Conservation (phyloP, 2,329 filamentous ascomycete species). For the Pestalotiopsis sp. region DNA sequence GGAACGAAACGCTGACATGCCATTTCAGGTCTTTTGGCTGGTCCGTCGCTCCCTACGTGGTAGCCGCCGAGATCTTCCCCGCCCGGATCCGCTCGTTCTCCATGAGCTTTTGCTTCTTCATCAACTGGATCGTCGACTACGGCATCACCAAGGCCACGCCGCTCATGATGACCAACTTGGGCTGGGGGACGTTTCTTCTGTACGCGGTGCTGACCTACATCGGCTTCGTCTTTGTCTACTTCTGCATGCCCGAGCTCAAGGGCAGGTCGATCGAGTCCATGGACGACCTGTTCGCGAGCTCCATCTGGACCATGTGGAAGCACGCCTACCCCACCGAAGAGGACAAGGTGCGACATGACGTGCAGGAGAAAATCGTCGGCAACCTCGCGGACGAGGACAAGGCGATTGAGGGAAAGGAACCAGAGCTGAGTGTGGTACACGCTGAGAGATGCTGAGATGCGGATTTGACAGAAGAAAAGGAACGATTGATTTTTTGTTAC, state of each 20-base stretch:
- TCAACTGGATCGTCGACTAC: constrained; percentile 36
- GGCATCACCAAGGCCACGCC: constrained; percentile 34
- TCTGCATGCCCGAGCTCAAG: constrained; percentile 51
- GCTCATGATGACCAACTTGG: constrained; percentile 37
- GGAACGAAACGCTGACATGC: constrained; percentile 6
- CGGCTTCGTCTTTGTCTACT: constrained; percentile 43
- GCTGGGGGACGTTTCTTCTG: constrained; percentile 38
- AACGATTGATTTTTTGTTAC: no score
- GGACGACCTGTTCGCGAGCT: constrained; percentile 46
- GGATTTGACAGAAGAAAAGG: no score
- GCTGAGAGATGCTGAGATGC: neutral
- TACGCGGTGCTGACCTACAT: constrained; percentile 37
- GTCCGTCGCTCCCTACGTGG: constrained; percentile 29
- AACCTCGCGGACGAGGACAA: constrained; percentile 21
- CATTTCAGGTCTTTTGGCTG: constrained; percentile 23
- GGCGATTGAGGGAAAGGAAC: constrained; percentile 3
- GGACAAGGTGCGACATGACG: constrained; percentile 34
- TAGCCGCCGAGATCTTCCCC: constrained; percentile 36
- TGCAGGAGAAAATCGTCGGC: constrained; percentile 24
- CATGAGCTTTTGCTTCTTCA: constrained; percentile 30
- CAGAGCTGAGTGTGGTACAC: constrained; percentile 11
- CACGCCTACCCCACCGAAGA: constrained; percentile 40
- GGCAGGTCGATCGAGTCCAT: constrained; percentile 51
- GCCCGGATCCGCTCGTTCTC: constrained; percentile 32
- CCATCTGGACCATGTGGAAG: constrained; percentile 42